A percentile compares a stretch with the other conserved stretches of the same genome.
These are phyloP conservation scores for Monilinia fructicola DNA, from an alignment of 2,329 filamentous ascomycete genomes.

Conservation along the genomic window DNA sequence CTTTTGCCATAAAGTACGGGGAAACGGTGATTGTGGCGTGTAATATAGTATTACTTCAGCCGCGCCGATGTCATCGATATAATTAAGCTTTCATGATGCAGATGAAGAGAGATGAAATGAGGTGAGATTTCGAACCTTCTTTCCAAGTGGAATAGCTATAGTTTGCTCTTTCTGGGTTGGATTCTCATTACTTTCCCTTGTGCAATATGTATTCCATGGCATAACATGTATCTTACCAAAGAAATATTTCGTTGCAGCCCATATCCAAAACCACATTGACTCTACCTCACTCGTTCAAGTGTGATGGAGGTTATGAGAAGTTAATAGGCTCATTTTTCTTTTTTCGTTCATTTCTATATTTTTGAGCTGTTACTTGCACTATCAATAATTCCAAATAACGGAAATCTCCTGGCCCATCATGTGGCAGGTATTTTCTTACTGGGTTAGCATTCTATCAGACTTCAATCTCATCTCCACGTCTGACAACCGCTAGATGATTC, in stretches of 20 bases:
- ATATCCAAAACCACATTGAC: neutral
- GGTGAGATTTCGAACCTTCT: neutral
- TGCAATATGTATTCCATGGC: neutral
- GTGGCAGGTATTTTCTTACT: conserved; percentile 44
- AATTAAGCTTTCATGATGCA: neutral
- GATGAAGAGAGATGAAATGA: neutral
- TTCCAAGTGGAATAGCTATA: conserved; percentile 9
- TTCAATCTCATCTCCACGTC: conserved; percentile 55
- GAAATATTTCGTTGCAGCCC: neutral
- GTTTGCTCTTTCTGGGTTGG: conserved; percentile 2
- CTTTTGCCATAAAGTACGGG: neutral
- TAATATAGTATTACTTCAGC: neutral
- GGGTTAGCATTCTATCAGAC: conserved; percentile 35
- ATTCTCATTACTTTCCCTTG: neutral
- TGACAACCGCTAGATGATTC: conserved; percentile 31
- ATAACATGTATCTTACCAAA: neutral
- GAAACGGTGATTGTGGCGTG: neutral
- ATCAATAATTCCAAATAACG: neutral
- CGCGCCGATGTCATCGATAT: neutral
- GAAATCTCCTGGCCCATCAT: neutral
- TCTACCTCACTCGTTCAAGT: neutral
- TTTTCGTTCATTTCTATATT: neutral
- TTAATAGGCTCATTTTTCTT: neutral
- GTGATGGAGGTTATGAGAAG: neutral
- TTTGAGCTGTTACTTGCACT: neutral